phyloP scores from a whole-genome alignment of 208 protist species.

The Acanthamoeba healyi region DNA sequence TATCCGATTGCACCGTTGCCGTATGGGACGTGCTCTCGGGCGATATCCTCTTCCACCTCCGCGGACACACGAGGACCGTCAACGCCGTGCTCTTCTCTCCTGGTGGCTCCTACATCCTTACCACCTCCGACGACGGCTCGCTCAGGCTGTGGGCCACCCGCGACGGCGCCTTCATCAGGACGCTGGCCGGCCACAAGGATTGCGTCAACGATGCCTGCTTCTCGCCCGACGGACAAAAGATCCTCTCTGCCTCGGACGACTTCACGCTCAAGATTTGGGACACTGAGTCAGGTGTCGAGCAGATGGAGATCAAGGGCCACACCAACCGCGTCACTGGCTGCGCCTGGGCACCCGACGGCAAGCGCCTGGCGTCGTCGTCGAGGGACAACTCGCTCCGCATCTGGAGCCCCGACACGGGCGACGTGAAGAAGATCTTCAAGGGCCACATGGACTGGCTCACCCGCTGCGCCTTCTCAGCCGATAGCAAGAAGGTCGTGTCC shows the following conservation, averaged over 20 bases:
- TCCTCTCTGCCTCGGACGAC: conserved; percentile 73
- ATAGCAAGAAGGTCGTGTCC: conserved; percentile 58
- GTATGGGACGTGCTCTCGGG: conserved; percentile 82
- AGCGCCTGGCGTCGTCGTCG: conserved; percentile 41
- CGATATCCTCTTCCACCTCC: conserved; percentile 12
- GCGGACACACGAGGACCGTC: conserved; percentile 8
- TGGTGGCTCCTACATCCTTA: conserved; percentile 23
- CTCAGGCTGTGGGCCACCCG: conserved; percentile 80
- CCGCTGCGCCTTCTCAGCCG: conserved; percentile 50
- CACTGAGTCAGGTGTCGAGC: not conserved
- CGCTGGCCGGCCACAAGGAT: conserved; percentile 28
- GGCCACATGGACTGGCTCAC: conserved; percentile 79
- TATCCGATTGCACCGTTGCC: conserved; percentile 68
- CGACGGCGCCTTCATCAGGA: conserved; percentile 21
- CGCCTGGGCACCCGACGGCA: conserved; percentile 53
- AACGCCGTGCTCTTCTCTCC: conserved; percentile 60
- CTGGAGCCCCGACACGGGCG: conserved; percentile 40
- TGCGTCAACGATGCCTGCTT: conserved; percentile 73
- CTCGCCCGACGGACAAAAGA: conserved; percentile 49
- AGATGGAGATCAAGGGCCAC: conserved; percentile 57
- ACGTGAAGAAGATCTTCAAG: conserved; percentile 72
- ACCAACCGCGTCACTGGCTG: conserved; percentile 70
- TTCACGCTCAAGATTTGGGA: conserved; percentile 74
- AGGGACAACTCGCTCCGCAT: conserved; percentile 56
- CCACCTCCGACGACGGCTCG: conserved; percentile 76